Evolutionary conservation across 2,329 filamentous ascomycete species (phyloP).

Genomic region (Neofusicoccum umdonicola): DNA sequence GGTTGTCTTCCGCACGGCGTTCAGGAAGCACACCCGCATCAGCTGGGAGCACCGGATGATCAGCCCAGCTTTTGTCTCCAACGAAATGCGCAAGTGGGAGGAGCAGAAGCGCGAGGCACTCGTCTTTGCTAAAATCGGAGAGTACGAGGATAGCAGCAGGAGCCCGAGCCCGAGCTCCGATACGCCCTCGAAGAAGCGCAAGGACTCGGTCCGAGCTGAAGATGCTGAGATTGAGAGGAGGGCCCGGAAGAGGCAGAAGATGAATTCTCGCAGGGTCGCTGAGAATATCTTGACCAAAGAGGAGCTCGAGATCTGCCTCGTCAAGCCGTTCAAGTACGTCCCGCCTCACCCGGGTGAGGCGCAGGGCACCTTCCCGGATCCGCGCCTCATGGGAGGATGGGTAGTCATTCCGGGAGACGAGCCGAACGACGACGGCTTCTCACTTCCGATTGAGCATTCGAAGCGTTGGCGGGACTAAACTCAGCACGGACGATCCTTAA

Average conservation of each 20-base stretch:
- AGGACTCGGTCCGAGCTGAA: not conserved
- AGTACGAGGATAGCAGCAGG: constrained; percentile 19
- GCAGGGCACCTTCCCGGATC: not conserved
- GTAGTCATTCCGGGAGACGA: not conserved
- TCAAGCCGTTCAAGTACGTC: constrained; percentile 31
- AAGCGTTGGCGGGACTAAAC: too few species aligned
- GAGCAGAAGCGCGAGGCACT: not conserved
- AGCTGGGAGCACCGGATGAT: constrained; percentile 42
- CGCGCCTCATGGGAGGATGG: too few species aligned
- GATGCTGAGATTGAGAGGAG: not conserved
- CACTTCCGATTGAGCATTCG: too few species aligned
- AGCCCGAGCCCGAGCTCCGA: constrained; percentile 24
- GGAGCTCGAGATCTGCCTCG: not conserved
- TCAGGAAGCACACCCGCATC: constrained; percentile 39
- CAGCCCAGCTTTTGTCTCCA: not conserved
- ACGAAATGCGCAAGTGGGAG: not conserved
- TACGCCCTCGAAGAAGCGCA: constrained; percentile 9
- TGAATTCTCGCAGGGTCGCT: constrained; percentile 11
- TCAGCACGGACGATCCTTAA: too few species aligned
- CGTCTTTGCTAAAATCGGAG: not conserved
- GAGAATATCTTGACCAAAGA: not conserved
- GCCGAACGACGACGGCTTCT: not conserved
- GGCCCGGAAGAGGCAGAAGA: not conserved
- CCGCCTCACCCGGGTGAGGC: constrained; percentile 20
- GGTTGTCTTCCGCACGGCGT: constrained; percentile 37